phyloP scores from a whole-genome alignment of 345 rosid species.

The Sonneratia caseolaris region DNA sequence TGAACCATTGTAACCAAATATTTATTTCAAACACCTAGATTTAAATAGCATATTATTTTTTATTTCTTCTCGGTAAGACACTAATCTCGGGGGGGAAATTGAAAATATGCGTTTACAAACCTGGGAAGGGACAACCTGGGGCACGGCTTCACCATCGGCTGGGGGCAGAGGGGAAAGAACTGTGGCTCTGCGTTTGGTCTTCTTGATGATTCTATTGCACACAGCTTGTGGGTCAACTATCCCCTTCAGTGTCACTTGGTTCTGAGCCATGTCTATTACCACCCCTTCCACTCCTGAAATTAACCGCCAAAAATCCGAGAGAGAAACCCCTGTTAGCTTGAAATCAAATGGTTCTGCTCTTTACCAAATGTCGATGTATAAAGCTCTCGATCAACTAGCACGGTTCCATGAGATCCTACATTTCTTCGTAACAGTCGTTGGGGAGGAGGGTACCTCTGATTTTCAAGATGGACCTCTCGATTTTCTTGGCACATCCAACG shows the following conservation, averaged over 20 bases:
- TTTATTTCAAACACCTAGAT: not conserved
- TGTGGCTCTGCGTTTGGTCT: constrained; percentile 64
- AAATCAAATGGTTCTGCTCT: too few species aligned
- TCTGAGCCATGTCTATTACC: constrained; percentile 51
- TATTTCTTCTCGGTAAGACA: not conserved
- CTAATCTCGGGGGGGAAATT: not conserved
- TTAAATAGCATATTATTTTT: not conserved
- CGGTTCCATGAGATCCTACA: not conserved
- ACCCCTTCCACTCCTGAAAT: constrained; percentile 73
- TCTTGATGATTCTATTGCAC: constrained; percentile 66
- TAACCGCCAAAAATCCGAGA: not conserved
- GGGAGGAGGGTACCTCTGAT: constrained; percentile 45
- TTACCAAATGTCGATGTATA: too few species aligned
- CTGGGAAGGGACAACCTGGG: constrained; percentile 55
- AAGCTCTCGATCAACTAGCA: too few species aligned
- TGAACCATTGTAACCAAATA: constrained; percentile 9
- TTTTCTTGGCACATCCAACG: constrained; percentile 86
- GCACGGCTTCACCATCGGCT: constrained; percentile 63
- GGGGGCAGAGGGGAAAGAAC: constrained; percentile 72
- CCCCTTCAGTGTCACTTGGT: constrained; percentile 78
- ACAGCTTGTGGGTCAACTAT: constrained; percentile 68
- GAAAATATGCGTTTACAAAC: constrained; percentile 11
- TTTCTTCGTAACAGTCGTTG: not conserved
- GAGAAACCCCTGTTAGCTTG: not conserved
- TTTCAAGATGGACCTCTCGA: constrained; percentile 62